Conservation (phyloP, 1,284 basidiomycete genomes). For the Hemileccinum hortonii region DNA sequence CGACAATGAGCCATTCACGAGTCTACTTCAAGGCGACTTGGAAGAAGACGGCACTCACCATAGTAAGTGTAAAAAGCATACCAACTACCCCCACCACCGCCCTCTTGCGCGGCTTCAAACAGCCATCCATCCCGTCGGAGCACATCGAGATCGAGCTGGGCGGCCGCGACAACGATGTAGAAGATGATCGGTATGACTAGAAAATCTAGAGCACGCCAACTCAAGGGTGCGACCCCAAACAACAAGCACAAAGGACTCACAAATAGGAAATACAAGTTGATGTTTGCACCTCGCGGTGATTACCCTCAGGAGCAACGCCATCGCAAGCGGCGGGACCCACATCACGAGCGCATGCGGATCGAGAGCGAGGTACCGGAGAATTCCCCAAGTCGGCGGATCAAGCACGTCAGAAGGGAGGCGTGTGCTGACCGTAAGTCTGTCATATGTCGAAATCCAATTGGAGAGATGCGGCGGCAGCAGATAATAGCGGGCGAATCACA, state of each 20-base stretch:
- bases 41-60: conserved; percentile 45
- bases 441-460: neutral
- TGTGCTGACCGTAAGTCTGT: conserved; percentile 79
- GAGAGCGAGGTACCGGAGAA: conserved; percentile 63
- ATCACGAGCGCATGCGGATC: conserved; percentile 62
- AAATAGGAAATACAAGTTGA: conserved; percentile 90
- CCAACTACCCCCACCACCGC: conserved; percentile 64
- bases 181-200: conserved; percentile 81
- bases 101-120: conserved; percentile 64
- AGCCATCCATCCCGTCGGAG: conserved; percentile 81
- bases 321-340: conserved; percentile 74
- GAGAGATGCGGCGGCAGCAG: neutral
- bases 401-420: conserved; percentile 83
- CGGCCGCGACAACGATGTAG: conserved; percentile 74
- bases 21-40: neutral
- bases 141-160: conserved; percentile 57
- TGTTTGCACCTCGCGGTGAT: conserved; percentile 84
- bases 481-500: neutral
- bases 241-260: conserved; percentile 42
- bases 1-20: neutral
- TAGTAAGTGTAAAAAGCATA: conserved; percentile 80
- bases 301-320: conserved; percentile 78
- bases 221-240: neutral
- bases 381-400: conserved; percentile 59
- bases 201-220: conserved; percentile 61